A percentile compares a stretch with the other conserved stretches of the same genome.
Conservation (phyloP, 305 asterid species). For the Fraxinus velutina region DNA sequence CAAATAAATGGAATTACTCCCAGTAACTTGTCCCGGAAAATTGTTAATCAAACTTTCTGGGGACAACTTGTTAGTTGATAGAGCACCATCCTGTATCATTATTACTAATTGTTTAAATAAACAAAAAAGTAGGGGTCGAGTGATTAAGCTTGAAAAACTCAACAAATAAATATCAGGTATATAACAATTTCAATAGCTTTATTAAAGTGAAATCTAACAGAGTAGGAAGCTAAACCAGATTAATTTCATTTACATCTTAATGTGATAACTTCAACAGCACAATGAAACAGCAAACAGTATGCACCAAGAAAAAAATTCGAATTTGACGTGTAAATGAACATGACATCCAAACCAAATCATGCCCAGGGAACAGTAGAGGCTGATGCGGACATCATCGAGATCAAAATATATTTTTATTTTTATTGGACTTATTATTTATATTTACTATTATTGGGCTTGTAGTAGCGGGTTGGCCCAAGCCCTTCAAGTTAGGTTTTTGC, state of each 20-base stretch:
- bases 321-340: not conserved
- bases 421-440: too few species aligned
- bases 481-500: too few species aligned
- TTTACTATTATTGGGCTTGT: too few species aligned
- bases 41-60: conserved; percentile 38
- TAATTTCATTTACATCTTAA: conserved; percentile 4
- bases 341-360: not conserved
- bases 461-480: too few species aligned
- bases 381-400: too few species aligned
- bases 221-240: not conserved
- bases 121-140: conserved; percentile 5
- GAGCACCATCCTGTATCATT: conserved; percentile 29
- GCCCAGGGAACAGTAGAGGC: not conserved
- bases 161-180: not conserved
- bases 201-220: not conserved
- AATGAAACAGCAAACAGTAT: not conserved
- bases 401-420: too few species aligned
- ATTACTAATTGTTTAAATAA: conserved; percentile 8
- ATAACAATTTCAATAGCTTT: not conserved
- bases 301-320: not conserved
- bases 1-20: conserved; percentile 28
- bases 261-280: not conserved
- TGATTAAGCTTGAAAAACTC: conserved; percentile 11
- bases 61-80: conserved; percentile 35
- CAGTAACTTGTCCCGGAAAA: conserved; percentile 38